Percentiles rank a stretch among this genome's conserved stretches.
Evolutionary conservation across 225 moss, liverwort and hornwort genomes (phyloP).

Genomic region (Thuidium tamariscinum): DNA sequence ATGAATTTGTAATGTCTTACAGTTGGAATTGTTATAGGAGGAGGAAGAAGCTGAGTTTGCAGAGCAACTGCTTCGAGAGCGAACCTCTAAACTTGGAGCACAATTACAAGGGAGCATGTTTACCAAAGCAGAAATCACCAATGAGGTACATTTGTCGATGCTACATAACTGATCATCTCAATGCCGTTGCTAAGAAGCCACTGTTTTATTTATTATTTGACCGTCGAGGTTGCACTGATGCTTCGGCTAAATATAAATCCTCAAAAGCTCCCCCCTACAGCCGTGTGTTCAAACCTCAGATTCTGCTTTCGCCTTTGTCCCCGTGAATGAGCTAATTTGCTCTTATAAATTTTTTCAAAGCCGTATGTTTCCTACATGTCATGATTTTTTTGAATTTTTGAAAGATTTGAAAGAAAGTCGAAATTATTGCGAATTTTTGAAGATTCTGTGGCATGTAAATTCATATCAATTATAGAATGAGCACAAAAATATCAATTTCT

Average conservation of each 20-base stretch:
- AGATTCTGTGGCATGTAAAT: too few species aligned
- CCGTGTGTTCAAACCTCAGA: not conserved
- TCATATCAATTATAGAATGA: not conserved
- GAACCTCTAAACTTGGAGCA: conserved; percentile 4
- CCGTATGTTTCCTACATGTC: not conserved
- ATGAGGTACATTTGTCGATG: conserved; percentile 11
- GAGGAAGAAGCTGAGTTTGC: conserved; percentile 50
- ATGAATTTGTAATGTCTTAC: not conserved
- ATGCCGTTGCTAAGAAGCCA: not conserved
- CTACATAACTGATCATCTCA: not conserved
- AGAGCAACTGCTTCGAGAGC: conserved; percentile 29
- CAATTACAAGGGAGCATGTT: conserved; percentile 23
- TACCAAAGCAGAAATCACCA: conserved; percentile 24
- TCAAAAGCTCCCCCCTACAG: too few species aligned
- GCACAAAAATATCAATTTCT: too few species aligned
- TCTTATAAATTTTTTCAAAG: not conserved
- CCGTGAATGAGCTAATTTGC: too few species aligned
- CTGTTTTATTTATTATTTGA: not conserved
- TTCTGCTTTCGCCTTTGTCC: not conserved
- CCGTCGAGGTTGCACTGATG: not conserved
- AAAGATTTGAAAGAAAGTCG: not conserved
- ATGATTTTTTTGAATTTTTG: not conserved
- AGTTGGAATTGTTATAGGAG: conserved; percentile 18
- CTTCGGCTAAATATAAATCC: not conserved
- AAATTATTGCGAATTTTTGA: not conserved